phyloP scores from a whole-genome alignment of 2,329 filamentous ascomycete genomes.

The Metarhizium guizhouense region DNA sequence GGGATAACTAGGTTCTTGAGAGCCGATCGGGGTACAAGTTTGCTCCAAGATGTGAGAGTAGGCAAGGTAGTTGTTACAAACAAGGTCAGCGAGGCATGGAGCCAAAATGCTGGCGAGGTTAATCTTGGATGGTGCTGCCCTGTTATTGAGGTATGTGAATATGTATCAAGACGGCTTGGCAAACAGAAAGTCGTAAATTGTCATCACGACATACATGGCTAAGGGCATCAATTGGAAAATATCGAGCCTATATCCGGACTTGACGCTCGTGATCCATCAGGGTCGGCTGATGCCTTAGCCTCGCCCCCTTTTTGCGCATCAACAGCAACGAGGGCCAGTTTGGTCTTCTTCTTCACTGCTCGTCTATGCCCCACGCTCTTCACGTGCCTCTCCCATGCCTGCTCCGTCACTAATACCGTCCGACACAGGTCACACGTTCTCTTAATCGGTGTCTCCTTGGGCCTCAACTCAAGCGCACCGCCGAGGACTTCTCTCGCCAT shows the following conservation, averaged over 20 bases:
- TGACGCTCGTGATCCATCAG: constrained; percentile 10
- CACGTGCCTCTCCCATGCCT: constrained; percentile 32
- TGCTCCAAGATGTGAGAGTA: too few relatives aligned
- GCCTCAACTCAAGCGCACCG: constrained; percentile 32
- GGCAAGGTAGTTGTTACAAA: too few relatives aligned
- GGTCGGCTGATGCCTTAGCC: constrained; percentile 1
- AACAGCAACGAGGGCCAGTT: constrained; percentile 25
- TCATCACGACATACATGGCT: too few relatives aligned
- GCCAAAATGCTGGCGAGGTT: too few relatives aligned
- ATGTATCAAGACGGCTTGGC: too few relatives aligned
- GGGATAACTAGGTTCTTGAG: too few relatives aligned
- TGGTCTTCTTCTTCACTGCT: constrained; percentile 25
- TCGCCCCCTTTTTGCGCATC: constrained; percentile 6
- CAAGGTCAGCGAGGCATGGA: too few relatives aligned
- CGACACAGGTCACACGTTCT: constrained; percentile 68
- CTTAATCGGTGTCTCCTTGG: constrained; percentile 43
- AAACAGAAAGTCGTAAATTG: too few relatives aligned
- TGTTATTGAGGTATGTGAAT: too few relatives aligned
- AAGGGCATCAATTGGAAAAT: constrained; percentile 13
- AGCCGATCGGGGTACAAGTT: too few relatives aligned
- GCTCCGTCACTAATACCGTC: constrained; percentile 48
- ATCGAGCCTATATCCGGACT: constrained; percentile 19
- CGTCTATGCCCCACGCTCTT: constrained; percentile 27
- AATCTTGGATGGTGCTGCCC: too few relatives aligned
- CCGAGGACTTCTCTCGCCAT: constrained; percentile 48